Percentiles rank a stretch among this genome's conserved stretches.
Conservation (phyloP, 2,329 filamentous ascomycete genomes). For the Pestalotiopsis sp. region DNA sequence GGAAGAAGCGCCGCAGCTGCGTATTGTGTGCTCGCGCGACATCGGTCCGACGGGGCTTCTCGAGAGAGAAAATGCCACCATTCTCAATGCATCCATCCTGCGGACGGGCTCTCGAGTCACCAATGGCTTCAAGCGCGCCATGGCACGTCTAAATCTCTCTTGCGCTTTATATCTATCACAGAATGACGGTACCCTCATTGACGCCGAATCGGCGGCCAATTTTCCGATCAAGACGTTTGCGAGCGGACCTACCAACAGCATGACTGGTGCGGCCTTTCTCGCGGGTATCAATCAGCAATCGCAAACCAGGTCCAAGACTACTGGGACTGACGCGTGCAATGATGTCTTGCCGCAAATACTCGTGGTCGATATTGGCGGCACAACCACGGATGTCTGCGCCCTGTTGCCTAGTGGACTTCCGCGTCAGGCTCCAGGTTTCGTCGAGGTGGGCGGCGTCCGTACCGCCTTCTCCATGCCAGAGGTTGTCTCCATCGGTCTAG, state of each 20-base stretch:
- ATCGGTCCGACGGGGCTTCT: neutral
- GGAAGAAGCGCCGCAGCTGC: neutral
- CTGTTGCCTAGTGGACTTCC: constrained; percentile 11
- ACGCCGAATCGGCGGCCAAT: neutral
- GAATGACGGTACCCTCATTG: constrained; percentile 10
- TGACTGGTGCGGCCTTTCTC: constrained; percentile 12
- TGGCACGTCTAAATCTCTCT: neutral
- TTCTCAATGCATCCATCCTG: constrained; percentile 1
- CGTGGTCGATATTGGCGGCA: neutral
- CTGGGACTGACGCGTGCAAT: neutral
- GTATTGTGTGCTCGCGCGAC: constrained; percentile 4
- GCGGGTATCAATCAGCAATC: neutral
- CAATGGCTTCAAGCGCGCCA: neutral
- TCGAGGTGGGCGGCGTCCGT: constrained; percentile 11
- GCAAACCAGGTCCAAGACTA: neutral
- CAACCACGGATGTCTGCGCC: constrained; percentile 4
- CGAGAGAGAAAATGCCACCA: constrained; percentile 7
- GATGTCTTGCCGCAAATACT: neutral
- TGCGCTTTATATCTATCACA: constrained; percentile 6
- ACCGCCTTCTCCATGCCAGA: constrained; percentile 15
- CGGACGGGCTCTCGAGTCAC: neutral
- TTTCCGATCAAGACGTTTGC: constrained; percentile 10
- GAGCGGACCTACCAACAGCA: constrained; percentile 4
- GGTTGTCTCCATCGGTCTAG: constrained; percentile 8
- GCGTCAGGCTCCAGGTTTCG: constrained; percentile 9